A percentile compares a stretch with the other conserved stretches of the same genome.
Evolutionary conservation across 2,329 filamentous ascomycete genomes (phyloP).

Genomic region (Claviceps sp.): DNA sequence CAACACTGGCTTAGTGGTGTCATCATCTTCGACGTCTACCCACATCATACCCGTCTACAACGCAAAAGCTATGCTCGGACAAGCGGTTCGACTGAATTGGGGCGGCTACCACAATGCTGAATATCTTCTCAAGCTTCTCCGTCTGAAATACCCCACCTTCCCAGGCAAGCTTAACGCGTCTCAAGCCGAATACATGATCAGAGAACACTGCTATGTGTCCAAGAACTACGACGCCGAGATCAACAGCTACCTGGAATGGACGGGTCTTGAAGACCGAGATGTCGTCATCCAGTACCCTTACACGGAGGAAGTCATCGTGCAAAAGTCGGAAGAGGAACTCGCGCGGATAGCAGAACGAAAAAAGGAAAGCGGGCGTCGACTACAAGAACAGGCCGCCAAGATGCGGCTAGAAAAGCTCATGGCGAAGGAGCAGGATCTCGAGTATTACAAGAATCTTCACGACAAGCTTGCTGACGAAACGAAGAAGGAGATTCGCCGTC

Average conservation of each 20-base stretch:
- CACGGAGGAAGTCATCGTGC: slow-evolving; percentile 76
- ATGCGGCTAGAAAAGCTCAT: slow-evolving; percentile 93
- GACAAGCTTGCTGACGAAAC: slow-evolving; percentile 56
- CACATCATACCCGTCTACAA: slow-evolving; percentile 91
- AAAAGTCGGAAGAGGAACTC: slow-evolving; percentile 91
- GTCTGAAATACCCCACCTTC: slow-evolving; percentile 83
- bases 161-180: slow-evolving; percentile 72
- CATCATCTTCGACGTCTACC: slow-evolving; percentile 85
- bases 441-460: slow-evolving; percentile 83
- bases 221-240: slow-evolving; percentile 72
- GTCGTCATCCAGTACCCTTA: slow-evolving; percentile 85
- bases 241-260: slow-evolving; percentile 72
- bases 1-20: slow-evolving; percentile 74
- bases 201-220: slow-evolving; percentile 82
- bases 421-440: slow-evolving; percentile 87
- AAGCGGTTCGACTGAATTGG: slow-evolving; percentile 88
- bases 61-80: slow-evolving; percentile 67
- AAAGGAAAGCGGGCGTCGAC: slow-evolving; percentile 78
- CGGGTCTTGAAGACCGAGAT: slow-evolving; percentile 78
- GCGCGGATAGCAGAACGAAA: slow-evolving; percentile 83
- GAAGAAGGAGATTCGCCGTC: slow-evolving; percentile 80
- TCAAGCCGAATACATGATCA: slow-evolving; percentile 78
- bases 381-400: slow-evolving; percentile 94
- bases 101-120: slow-evolving; percentile 82
- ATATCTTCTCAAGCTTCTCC: slow-evolving; percentile 79